These are phyloP conservation scores for Colletotrichum camelliae DNA, from an alignment of 2,329 filamentous ascomycete species.

Conservation along the genomic window DNA sequence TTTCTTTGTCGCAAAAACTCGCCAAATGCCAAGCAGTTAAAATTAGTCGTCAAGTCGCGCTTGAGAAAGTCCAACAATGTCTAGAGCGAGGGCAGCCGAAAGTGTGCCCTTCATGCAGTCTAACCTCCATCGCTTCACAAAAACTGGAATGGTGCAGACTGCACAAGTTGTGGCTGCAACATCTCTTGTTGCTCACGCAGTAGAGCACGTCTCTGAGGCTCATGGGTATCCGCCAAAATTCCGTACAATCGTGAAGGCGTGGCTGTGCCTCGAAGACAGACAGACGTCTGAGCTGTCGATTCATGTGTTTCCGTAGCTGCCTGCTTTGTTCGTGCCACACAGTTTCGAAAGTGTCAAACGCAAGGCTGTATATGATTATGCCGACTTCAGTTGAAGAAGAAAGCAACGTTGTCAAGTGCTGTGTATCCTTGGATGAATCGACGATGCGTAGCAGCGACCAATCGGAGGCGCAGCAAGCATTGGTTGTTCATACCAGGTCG, in stretches of 20 bases:
- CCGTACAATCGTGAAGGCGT: neutral
- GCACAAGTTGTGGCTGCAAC: neutral
- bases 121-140: neutral
- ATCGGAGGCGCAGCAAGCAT: neutral
- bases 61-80: constrained; percentile 17
- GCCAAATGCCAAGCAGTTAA: constrained; percentile 12
- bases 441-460: neutral
- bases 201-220: neutral
- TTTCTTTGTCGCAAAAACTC: constrained; percentile 10
- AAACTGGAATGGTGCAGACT: neutral
- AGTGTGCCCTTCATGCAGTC: neutral
- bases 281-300: neutral
- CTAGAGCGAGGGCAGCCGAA: neutral
- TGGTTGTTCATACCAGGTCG: neutral
- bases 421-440: neutral
- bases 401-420: neutral
- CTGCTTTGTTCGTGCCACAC: neutral
- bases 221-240: neutral
- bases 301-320: neutral
- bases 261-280: neutral
- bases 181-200: neutral
- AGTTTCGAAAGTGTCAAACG: neutral
- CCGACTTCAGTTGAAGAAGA: neutral
- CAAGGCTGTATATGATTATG: neutral
- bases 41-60: constrained; percentile 20